These are phyloP conservation scores for Talaromyces borbonicus DNA, from an alignment of 495 filamentous ascomycete genomes.

Conservation along the genomic window DNA sequence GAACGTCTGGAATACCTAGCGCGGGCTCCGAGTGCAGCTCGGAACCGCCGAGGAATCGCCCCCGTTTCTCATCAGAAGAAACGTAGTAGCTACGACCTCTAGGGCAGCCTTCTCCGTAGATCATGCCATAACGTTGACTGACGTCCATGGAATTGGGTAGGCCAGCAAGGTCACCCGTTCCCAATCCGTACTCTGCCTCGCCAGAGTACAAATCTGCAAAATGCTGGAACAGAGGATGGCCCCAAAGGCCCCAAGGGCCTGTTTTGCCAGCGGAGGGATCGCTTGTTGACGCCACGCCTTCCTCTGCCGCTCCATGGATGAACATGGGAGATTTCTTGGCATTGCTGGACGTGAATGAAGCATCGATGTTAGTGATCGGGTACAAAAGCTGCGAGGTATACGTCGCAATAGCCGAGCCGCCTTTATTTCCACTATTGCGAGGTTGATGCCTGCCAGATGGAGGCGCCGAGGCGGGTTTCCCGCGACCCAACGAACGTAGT, in stretches of 20 bases:
- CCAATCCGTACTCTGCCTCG: conserved; percentile 65
- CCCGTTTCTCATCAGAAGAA: conserved; percentile 62
- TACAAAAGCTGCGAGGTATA: conserved; percentile 74
- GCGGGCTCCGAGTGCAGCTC: conserved; percentile 35
- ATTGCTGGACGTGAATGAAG: conserved; percentile 48
- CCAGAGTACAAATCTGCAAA: conserved; percentile 66
- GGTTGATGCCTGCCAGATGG: conserved; percentile 39
- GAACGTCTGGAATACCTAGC: conserved; percentile 65
- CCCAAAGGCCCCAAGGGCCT: conserved; percentile 75
- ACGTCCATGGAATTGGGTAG: conserved; percentile 82
- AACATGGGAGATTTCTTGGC: conserved; percentile 64
- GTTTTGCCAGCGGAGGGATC: conserved; percentile 68
- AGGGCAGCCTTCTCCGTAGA: conserved; percentile 77
- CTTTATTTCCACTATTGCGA: conserved; percentile 37
- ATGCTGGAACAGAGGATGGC: conserved; percentile 62
- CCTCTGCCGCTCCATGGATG: conserved; percentile 70
- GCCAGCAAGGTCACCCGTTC: conserved; percentile 62
- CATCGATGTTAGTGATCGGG: conserved; percentile 67
- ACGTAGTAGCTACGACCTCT: conserved; percentile 70
- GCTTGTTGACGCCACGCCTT: conserved; percentile 61
- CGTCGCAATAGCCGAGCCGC: conserved; percentile 53
- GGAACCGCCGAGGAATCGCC: conserved; percentile 57
- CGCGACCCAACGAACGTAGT: conserved; percentile 66
- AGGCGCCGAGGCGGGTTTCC: conserved; percentile 56
- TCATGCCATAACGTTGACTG: conserved; percentile 72